Base-by-base conservation (phyloP, 1,284 basidiomycete genomes). In the Exobasidium rhododendri region DNA sequence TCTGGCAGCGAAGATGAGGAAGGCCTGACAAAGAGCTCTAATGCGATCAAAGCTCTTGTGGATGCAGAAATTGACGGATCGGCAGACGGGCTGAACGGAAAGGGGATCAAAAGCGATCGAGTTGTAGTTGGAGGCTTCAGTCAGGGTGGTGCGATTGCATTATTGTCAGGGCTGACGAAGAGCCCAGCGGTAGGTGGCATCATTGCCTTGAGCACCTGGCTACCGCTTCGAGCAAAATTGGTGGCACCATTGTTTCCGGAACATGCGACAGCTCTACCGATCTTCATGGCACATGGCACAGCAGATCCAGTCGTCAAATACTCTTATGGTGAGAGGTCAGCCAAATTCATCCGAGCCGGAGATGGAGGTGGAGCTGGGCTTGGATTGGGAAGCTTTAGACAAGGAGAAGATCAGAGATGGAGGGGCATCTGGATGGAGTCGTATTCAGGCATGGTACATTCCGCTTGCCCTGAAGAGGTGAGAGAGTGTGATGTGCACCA, bases 201-300 rank as follows among this genome's bases (percentile, higher is more conserved):
- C 46, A 67, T 69, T 2, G 73, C 68, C 4, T 67, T 79, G 4
- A 74, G 71, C 13, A 74, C 74, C 14, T 79, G 77, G 77, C 57
- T 78, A 46, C 77, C 77, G 3, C 67, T 79, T n/a, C 68, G 68
- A 10, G 61, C 66, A 22, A 75, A 77, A 63, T 62, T 77, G 45
- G 66, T 71, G 26, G 53, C 65, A 13, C 30, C 55, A 20, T 57
- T 17, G 6, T n/a, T 59, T 11, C 17, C 59, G 1, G 61, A 61
- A 30, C 60, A 62, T 29, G 68, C 69, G 1, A 56, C 44, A 22
- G 63, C 59, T 40, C 61, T 72, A 53, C 75, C 73, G 17, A 61
- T 78, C 30, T 77, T 79, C 63, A 69, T 73, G 56, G 77, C 66
- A 0, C 77, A 79, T 59, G 77, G 77, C 32, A 68, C 69, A 22